Evolutionary conservation across 495 filamentous ascomycete genomes (phyloP).

Genomic region (Parathielavia appendiculata): DNA sequence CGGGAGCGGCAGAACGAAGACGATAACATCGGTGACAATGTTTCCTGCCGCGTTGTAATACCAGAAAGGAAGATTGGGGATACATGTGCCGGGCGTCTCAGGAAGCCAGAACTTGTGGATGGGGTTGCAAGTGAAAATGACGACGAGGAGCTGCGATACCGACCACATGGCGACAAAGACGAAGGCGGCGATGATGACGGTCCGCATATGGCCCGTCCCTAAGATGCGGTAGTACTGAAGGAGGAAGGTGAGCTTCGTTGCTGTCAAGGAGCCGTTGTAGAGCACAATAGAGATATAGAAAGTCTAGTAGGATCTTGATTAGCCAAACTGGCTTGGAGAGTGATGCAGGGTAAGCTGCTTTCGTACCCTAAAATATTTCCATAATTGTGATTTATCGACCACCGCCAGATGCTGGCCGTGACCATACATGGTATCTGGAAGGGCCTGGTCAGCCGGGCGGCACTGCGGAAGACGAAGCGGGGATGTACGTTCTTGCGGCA

Average conservation of each 20-base stretch:
- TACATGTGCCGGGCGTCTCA: slow-evolving; percentile 31
- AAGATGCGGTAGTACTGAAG: slow-evolving; percentile 42
- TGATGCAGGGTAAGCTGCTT: background rate
- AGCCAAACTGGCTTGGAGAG: background rate
- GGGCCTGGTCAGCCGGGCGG: background rate
- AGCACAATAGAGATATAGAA: slow-evolving; percentile 44
- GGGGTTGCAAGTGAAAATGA: slow-evolving; percentile 36
- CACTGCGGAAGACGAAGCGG: background rate
- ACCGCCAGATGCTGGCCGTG: slow-evolving; percentile 22
- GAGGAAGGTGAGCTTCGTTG: slow-evolving; percentile 41
- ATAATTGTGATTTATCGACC: slow-evolving; percentile 12
- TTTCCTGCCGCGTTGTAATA: slow-evolving; percentile 49
- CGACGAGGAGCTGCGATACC: slow-evolving; percentile 38
- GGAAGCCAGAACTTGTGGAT: slow-evolving; percentile 40
- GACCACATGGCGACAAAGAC: slow-evolving; percentile 36
- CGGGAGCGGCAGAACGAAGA: slow-evolving; percentile 50
- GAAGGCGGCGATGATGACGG: slow-evolving; percentile 26
- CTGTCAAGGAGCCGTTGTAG: slow-evolving; percentile 39
- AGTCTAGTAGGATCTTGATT: slow-evolving; percentile 17
- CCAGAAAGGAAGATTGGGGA: slow-evolving; percentile 43
- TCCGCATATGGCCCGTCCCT: slow-evolving; percentile 28
- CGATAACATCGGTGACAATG: slow-evolving; percentile 47
- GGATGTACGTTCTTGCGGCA: slow-evolving; percentile 18
- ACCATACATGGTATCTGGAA: slow-evolving; percentile 25
- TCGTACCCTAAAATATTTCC: slow-evolving; percentile 25